Base-by-base conservation (phyloP, 345 rosid genomes). In the Syzygium jambos region DNA sequence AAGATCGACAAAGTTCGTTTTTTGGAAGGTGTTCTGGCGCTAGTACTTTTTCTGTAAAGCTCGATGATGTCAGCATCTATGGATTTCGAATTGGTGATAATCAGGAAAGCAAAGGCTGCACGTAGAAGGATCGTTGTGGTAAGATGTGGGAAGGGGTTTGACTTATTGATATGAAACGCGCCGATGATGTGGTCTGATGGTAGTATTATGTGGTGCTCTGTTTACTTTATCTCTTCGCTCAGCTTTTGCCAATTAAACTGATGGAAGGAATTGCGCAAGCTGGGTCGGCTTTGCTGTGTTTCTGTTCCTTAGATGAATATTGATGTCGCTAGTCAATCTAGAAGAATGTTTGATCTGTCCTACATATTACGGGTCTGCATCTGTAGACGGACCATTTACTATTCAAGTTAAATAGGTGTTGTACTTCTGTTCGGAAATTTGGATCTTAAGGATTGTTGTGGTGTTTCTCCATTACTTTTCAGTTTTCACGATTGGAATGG, bases 1-100 rank as follows among this genome's bases (percentile, higher is more conserved):
- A 29, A 63, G 11, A 0, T 0, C 10, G 77, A 0, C 41, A 0
- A 15, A 65, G 21, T 65, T 65, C 0, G 78, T 0, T 29, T 30
- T 7, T 0, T 0, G 41, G 41, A 29, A 30, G 11, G 14, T 16
- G 8, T 65, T 65, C 21, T 65, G 22, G 30, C 22, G 21, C 11
- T 65, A n/a, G 78, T 29, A 29, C 21, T 2, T 7, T 7, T 65
- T 65, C 41, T 65, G 41, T 65, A 65, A n/a, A 41, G 63, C 25
- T 57, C 15, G 54, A 52, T 51, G 12, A 51, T 51, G 52, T 10
- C 1, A 51, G 52, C 52, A 51, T 51, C 52, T 51, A 51, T 2
- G 1, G 52, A 51, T 51, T 51, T 51, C 52, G 52, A 11, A 1
- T 51, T 2, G 63, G 27, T 57, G 14, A n/a, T 57, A 1, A 57